Evolutionary conservation across 2,329 filamentous ascomycete genomes (phyloP).

Genomic region (Curvularia sp.): DNA sequence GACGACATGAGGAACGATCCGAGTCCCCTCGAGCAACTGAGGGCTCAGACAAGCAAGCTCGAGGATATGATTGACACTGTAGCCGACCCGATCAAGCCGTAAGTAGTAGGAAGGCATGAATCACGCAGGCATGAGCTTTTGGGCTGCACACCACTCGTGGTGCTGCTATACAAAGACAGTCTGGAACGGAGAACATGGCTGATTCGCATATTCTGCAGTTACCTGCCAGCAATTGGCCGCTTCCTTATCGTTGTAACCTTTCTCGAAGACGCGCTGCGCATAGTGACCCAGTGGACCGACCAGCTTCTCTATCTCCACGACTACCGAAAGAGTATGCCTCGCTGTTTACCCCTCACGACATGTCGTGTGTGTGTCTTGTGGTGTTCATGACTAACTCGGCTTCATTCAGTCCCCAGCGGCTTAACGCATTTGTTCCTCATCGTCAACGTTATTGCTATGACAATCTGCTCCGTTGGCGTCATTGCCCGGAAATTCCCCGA

Average conservation of each 20-base stretch:
- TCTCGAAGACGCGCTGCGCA: conserved; percentile 93
- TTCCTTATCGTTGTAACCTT: conserved; percentile 99
- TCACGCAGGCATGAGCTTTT: neutral
- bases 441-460: conserved; percentile 88
- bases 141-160: neutral
- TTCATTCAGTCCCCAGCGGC: conserved; percentile 75
- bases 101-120: conserved; percentile 59
- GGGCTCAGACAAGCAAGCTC: conserved; percentile 97
- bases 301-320: conserved; percentile 92
- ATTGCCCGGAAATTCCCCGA: conserved; percentile 93
- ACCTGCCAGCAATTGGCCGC: conserved; percentile 91
- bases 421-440: conserved; percentile 93
- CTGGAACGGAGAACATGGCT: conserved; percentile 27
- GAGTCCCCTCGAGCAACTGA: conserved; percentile 84
- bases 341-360: neutral
- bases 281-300: conserved; percentile 96
- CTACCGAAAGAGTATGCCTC: conserved; percentile 80
- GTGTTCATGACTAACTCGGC: conserved; percentile 30
- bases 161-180: neutral
- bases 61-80: conserved; percentile 89
- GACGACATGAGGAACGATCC: conserved; percentile 70
- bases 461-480: conserved; percentile 79
- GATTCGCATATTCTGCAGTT: conserved; percentile 62
- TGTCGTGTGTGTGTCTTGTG: neutral
- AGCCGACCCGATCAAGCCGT: conserved; percentile 95